phyloP scores from a whole-genome alignment of 176 grass and related monocot species.

The Oryza glaberrima region DNA sequence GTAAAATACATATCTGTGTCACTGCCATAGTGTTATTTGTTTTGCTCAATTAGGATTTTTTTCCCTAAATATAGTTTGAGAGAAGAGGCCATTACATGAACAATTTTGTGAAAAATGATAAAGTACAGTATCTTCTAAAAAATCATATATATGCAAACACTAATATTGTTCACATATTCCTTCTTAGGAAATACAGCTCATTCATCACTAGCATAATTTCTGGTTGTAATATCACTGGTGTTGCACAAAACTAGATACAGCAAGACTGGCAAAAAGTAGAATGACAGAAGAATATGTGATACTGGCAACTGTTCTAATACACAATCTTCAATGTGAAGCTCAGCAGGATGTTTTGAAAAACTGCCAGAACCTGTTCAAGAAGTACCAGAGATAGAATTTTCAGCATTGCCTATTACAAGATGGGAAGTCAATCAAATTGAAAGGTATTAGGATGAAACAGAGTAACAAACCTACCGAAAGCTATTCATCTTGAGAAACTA shows the following conservation, averaged over 20 bases:
- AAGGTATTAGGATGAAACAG: constrained; percentile 35
- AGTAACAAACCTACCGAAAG: constrained; percentile 25
- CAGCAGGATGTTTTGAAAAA: constrained; percentile 33
- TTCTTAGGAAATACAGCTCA: constrained; percentile 27
- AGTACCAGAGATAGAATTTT: constrained; percentile 26
- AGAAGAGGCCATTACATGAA: constrained; percentile 1
- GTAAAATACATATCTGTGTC: not conserved
- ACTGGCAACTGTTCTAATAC: constrained; percentile 22
- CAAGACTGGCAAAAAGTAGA: constrained; percentile 25
- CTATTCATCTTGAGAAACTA: constrained; percentile 58
- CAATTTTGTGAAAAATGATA: not conserved
- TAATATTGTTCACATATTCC: constrained; percentile 20
- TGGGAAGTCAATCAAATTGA: not conserved
- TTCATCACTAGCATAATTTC: constrained; percentile 19
- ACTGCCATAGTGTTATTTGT: not conserved
- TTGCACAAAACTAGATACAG: constrained; percentile 40
- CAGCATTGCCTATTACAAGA: constrained; percentile 6
- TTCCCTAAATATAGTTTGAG: not conserved
- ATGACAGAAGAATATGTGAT: constrained; percentile 14
- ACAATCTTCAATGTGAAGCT: constrained; percentile 32
- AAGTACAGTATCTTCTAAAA: constrained; percentile 20
- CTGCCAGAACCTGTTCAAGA: constrained; percentile 30
- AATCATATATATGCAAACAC: constrained; percentile 26
- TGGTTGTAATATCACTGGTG: constrained; percentile 25
- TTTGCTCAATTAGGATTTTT: not conserved